Evolutionary conservation across 1,284 basidiomycete species (phyloP).

Genomic region (Rhodotorula sp.): DNA sequence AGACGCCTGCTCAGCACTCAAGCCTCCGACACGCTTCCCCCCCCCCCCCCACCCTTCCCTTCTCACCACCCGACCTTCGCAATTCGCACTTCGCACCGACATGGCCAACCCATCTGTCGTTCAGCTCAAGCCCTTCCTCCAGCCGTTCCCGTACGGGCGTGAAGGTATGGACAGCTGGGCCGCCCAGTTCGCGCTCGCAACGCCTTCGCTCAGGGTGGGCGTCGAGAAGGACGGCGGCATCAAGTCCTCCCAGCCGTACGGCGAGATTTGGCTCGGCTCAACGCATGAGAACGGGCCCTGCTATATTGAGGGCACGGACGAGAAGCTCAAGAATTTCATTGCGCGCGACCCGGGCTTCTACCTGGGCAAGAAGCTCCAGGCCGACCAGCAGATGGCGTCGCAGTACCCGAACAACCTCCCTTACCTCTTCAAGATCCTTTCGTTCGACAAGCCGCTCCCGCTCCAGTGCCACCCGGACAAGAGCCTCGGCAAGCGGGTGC

Average conservation of each 20-base stretch:
- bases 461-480: conserved; percentile 39
- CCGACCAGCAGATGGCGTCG: conserved; percentile 32
- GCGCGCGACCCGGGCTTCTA: conserved; percentile 26
- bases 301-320: conserved; percentile 12
- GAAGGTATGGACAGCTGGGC: conserved; percentile 35
- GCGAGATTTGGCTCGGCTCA: conserved; percentile 30
- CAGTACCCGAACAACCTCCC: conserved; percentile 39
- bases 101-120: conserved; percentile 25
- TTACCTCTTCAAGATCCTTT: conserved; percentile 43
- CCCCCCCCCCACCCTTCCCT: background rate
- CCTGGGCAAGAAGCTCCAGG: conserved; percentile 36
- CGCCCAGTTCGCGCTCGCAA: conserved; percentile 35
- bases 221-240: conserved; percentile 35
- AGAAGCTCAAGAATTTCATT: conserved; percentile 31
- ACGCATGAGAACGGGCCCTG: conserved; percentile 41
- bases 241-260: conserved; percentile 40
- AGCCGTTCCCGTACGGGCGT: conserved; percentile 40
- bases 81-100: too few species aligned
- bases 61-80: background rate
- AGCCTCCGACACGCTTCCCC: too few species aligned
- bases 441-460: conserved; percentile 43
- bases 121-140: conserved; percentile 41
- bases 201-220: conserved; percentile 7
- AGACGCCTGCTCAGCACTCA: too few species aligned
- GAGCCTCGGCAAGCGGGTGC: conserved; percentile 18